phyloP scores from a whole-genome alignment of 139 green algal genomes.

The Micractinium sp. region DNA sequence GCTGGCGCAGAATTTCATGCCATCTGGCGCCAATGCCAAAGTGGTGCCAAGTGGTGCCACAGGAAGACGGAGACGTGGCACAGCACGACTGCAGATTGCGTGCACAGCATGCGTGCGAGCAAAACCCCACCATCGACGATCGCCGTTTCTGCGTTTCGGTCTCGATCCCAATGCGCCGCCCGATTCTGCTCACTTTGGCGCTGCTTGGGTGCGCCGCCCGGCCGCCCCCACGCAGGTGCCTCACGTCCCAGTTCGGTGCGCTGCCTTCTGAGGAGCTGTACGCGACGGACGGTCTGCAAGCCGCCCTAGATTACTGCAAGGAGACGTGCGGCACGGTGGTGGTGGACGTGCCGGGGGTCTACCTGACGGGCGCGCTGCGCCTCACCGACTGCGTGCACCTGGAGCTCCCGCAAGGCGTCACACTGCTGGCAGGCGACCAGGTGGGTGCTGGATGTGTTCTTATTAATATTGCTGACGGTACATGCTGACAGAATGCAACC shows the following conservation, averaged over 20 bases:
- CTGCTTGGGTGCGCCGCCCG: neutral
- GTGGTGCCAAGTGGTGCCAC: no score
- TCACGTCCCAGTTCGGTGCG: neutral
- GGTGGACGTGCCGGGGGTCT: constrained; percentile 11
- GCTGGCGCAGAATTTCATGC: no score
- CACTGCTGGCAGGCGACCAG: constrained; percentile 17
- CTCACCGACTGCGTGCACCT: constrained; percentile 10
- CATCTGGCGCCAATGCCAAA: no score
- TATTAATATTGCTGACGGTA: no score
- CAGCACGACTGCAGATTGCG: no score
- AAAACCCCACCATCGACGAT: no score
- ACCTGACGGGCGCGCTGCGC: neutral
- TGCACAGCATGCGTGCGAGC: no score
- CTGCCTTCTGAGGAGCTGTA: neutral
- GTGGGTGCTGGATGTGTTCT: neutral
- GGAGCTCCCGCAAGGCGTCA: constrained; percentile 16
- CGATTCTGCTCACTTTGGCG: neutral
- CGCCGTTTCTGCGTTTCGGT: neutral
- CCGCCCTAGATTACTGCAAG: neutral
- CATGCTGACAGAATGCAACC: no score
- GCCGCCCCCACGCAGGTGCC: neutral
- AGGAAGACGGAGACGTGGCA: no score
- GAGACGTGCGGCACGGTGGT: constrained; percentile 8
- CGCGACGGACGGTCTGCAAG: constrained; percentile 1
- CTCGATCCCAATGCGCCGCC: neutral